Evolutionary conservation across 2,329 filamentous ascomycete species (phyloP), one percentile per base, ranked within the genome.

Genomic region (Aureobasidium sp.): DNA sequence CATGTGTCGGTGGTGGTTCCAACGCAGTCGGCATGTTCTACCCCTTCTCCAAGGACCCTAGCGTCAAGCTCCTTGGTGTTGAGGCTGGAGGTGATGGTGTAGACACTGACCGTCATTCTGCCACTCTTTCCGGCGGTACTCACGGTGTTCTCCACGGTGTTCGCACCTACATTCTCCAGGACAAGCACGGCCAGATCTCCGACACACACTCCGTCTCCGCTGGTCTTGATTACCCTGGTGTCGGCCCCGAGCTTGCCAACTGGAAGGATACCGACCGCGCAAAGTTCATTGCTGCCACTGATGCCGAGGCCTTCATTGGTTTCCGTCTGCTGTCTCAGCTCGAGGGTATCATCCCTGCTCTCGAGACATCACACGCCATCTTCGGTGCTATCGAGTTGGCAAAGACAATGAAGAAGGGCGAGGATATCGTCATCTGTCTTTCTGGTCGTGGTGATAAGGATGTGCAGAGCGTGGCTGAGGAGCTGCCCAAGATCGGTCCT

Each of bases 1-100:
- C 94, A 10, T 99, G 94, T 71, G 94, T 99, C 13, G 94, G 94
- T 62, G 94, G 94, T 68, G 94, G 94, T 63, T 92, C 87, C 74
- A 99, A 99, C 73, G 94, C 94, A 2, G 87, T 89, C 3, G 94
- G 94, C 78, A 99, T 97, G 92, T 99, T 99, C 80, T 95, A 93
- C 76, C 94, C 94, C 59, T 99, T 99, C 78, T 83, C 88, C 66
- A 86, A 91, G 46, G 93, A 99, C 70, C 82, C 83, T 0, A 87
- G 82, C 64, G 94, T 99, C 64, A 92, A 92, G 77, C 81, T 97
- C 10, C 81, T 97, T 13, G 94, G 94, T 67, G 92, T 99, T 2
- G 94, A 99, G 79, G 94, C 94, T 13, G 94, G 91, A 43, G 94
- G 94, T 65, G 94, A 97, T 69, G 94, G 94, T 65, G 72, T 97